Evolutionary conservation across 2,329 filamentous ascomycete species (phyloP).

Genomic region (Fusarium metavorans): DNA sequence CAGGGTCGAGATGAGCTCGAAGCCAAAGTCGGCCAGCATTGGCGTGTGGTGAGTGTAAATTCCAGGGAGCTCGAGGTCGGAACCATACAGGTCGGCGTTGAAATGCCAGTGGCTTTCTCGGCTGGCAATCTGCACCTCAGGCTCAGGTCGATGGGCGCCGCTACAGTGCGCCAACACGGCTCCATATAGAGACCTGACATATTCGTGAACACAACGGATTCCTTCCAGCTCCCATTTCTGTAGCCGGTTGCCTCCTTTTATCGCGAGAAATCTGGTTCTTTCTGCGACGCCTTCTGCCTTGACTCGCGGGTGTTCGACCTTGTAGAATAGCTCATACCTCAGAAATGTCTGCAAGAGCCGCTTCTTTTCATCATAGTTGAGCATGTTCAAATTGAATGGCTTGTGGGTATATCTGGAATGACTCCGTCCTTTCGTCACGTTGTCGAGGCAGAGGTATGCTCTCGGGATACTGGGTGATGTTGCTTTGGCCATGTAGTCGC

Average conservation of each 20-base stretch:
- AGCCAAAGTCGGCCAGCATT: not conserved
- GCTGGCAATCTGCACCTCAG: not conserved
- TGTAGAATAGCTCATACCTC: not conserved
- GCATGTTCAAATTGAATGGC: not conserved
- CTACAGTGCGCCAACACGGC: conserved; percentile 1
- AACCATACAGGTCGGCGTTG: not conserved
- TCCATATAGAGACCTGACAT: not conserved
- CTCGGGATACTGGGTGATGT: not conserved
- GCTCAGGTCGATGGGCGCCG: not conserved
- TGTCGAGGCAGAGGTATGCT: not conserved
- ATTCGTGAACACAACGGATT: not conserved
- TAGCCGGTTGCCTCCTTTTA: not conserved
- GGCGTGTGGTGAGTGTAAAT: not conserved
- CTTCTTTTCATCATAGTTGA: not conserved
- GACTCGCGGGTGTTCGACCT: not conserved
- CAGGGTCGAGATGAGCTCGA: not conserved
- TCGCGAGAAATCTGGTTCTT: not conserved
- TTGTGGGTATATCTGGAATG: not conserved
- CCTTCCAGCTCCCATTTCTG: not conserved
- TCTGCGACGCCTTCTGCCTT: not conserved
- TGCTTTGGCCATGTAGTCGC: not conserved
- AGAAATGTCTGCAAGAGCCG: not conserved
- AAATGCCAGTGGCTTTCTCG: not conserved
- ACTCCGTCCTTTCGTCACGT: not conserved
- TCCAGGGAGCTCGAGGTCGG: not conserved